These are phyloP conservation scores for Colletotrichum navitas DNA, from an alignment of 2,329 filamentous ascomycete genomes.

Conservation along the genomic window DNA sequence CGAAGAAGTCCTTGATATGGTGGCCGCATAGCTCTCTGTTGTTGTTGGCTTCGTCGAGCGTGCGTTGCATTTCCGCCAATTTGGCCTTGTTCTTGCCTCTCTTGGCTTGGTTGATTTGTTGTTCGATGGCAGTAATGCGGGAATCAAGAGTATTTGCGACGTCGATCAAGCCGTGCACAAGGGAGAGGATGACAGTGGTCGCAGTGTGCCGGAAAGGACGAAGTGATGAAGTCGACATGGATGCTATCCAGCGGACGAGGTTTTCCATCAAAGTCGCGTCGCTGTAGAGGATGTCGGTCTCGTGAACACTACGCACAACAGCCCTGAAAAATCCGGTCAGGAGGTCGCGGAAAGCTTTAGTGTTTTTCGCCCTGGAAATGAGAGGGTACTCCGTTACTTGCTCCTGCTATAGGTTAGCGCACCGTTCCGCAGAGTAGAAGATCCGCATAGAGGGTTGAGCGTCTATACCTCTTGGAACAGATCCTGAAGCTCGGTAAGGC, in stretches of 20 bases:
- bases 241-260: slow-evolving; percentile 87
- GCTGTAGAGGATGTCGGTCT: slow-evolving; percentile 84
- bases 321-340: slow-evolving; percentile 84
- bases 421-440: background rate
- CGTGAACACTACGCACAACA: slow-evolving; percentile 82
- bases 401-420: slow-evolving; percentile 62
- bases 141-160: slow-evolving; percentile 79
- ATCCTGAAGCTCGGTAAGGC: slow-evolving; percentile 86
- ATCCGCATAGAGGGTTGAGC: background rate
- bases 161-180: slow-evolving; percentile 82
- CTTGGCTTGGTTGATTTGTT: slow-evolving; percentile 83
- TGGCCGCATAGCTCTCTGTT: slow-evolving; percentile 78
- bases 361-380: slow-evolving; percentile 83
- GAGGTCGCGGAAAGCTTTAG: slow-evolving; percentile 80
- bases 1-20: slow-evolving; percentile 86
- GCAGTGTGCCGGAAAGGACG: slow-evolving; percentile 95
- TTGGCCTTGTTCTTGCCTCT: slow-evolving; percentile 82
- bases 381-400: slow-evolving; percentile 92
- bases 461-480: slow-evolving; percentile 81
- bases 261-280: slow-evolving; percentile 86
- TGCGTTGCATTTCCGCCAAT: slow-evolving; percentile 78
- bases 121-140: slow-evolving; percentile 79
- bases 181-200: slow-evolving; percentile 84
- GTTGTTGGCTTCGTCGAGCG: slow-evolving; percentile 76
- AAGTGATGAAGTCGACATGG: slow-evolving; percentile 89